A percentile compares a stretch with the other conserved stretches of the same genome.
phyloP scores from a whole-genome alignment of 2,329 filamentous ascomycete species.

The Colletotrichum phormii region DNA sequence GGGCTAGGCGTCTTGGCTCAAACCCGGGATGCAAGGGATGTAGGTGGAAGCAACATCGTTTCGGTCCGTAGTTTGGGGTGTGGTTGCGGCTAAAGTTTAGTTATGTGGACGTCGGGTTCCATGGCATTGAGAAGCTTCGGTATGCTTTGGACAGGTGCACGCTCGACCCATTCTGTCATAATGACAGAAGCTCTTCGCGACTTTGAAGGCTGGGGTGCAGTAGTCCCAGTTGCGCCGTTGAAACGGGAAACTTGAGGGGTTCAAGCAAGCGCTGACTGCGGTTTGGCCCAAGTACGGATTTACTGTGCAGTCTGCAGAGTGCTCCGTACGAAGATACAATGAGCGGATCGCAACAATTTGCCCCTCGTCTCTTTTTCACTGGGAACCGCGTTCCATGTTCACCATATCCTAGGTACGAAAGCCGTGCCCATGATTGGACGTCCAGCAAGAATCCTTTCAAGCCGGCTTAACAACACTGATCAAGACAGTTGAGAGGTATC shows the following conservation, averaged over 20 bases:
- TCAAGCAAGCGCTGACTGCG: constrained; percentile 1
- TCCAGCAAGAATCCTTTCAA: neutral
- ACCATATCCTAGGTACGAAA: neutral
- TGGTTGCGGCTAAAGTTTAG: constrained; percentile 26
- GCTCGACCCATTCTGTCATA: constrained; percentile 8
- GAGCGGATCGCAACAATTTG: neutral
- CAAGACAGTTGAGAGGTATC: neutral
- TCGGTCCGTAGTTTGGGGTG: constrained; percentile 22
- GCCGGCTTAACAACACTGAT: neutral
- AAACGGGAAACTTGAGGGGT: constrained; percentile 24
- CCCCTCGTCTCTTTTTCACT: neutral
- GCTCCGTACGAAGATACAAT: neutral
- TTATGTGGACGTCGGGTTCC: constrained; percentile 14
- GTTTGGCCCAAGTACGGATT: neutral
- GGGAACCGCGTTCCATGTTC: too few species aligned
- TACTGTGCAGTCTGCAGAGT: neutral
- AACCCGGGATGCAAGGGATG: constrained; percentile 1
- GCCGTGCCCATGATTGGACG: neutral
- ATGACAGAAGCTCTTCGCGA: constrained; percentile 21
- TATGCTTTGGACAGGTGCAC: neutral
- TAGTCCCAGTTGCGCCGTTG: constrained; percentile 16
- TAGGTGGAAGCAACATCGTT: constrained; percentile 7
- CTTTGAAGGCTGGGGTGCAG: constrained; percentile 10
- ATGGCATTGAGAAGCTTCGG: constrained; percentile 14
- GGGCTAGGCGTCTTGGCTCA: constrained; percentile 13